These are phyloP conservation scores for Batrachochytrium dendrobatidis DNA, from an alignment of 371 early-diverging fungal species.

Conservation along the genomic window DNA sequence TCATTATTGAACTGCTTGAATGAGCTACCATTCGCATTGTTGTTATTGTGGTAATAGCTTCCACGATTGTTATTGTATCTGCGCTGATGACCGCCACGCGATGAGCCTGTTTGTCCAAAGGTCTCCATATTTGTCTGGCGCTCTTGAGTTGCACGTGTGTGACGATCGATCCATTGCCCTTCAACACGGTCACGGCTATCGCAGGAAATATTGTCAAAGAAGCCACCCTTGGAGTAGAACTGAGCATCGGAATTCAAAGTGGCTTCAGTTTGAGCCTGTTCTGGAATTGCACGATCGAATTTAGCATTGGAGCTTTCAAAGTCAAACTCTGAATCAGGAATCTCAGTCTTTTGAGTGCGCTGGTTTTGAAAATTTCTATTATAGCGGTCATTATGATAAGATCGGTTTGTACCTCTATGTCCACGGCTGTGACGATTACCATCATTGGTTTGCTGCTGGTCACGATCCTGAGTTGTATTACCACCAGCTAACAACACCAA, in stretches of 20 bases:
- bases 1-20: no score
- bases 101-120: conserved; percentile 67
- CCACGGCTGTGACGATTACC: conserved; percentile 22
- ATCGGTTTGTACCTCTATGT: conserved; percentile 41
- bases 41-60: neutral
- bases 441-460: neutral
- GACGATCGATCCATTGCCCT: conserved; percentile 47
- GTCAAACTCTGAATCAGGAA: conserved; percentile 88
- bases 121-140: conserved; percentile 87
- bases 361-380: neutral
- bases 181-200: conserved; percentile 83
- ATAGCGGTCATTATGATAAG: conserved; percentile 6
- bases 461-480: neutral
- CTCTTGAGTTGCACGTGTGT: conserved; percentile 75
- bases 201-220: conserved; percentile 97
- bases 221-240: conserved; percentile 70
- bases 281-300: conserved; percentile 69
- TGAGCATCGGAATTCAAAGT: conserved; percentile 22
- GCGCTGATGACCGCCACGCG: neutral
- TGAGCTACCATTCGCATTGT: neutral
- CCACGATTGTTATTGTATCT: neutral
- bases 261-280: conserved; percentile 16
- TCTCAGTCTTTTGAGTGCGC: conserved; percentile 36
- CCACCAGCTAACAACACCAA: no score
- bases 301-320: conserved; percentile 91